phyloP scores from a whole-genome alignment of 495 filamentous ascomycete species.

The Podospora pseudoanserina region DNA sequence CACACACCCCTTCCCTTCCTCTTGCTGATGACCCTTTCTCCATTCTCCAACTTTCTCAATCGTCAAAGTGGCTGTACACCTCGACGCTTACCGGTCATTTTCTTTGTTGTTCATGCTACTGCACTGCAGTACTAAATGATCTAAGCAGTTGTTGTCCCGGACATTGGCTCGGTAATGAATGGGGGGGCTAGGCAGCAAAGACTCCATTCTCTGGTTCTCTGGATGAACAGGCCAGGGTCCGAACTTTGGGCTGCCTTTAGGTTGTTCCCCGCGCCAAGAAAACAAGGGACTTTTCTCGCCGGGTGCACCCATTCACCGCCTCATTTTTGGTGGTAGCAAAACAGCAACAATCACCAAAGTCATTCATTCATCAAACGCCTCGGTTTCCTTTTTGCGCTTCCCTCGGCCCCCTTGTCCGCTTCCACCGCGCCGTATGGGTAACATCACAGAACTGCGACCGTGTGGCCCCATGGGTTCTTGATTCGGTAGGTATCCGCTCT shows the following conservation, averaged over 20 bases:
- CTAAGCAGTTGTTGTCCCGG: not conserved
- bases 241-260: not conserved
- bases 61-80: not conserved
- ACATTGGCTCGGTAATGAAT: constrained; percentile 1
- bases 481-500: not conserved
- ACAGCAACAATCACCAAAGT: not conserved
- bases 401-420: not conserved
- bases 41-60: not conserved
- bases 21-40: not conserved
- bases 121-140: not conserved
- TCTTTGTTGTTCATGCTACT: not conserved
- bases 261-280: not conserved
- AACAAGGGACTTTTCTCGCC: not conserved
- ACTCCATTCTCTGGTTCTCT: not conserved
- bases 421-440: not conserved
- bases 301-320: not conserved
- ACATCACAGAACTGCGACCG: not conserved
- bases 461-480: not conserved
- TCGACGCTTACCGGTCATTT: not conserved
- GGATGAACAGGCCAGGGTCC: not conserved
- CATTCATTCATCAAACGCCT: not conserved
- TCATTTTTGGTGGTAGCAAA: not conserved
- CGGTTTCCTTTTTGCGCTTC: not conserved
- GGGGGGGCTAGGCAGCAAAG: not conserved
- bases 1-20: not conserved